Evolutionary conservation across 129 eudicot species (phyloP).

Genomic region (Rutidosis leptorrhynchoides): DNA sequence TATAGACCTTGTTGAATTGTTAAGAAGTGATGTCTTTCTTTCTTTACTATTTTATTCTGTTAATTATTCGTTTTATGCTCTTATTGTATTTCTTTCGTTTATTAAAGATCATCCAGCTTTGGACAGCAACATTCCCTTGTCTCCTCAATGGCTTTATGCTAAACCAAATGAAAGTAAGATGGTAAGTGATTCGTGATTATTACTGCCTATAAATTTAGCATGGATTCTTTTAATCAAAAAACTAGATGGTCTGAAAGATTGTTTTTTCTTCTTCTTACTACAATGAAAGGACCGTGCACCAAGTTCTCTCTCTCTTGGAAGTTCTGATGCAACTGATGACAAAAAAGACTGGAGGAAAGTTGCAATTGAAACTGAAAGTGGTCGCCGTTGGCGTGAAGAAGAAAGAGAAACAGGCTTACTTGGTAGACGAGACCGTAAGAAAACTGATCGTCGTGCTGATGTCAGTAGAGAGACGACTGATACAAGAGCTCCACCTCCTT

Average conservation of each 20-base stretch:
- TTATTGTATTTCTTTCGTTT: constrained; percentile 2
- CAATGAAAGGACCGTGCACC: constrained; percentile 80
- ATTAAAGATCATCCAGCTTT: constrained; percentile 54
- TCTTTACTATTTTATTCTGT: not conserved
- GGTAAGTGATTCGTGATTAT: constrained; percentile 36
- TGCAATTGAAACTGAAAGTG: constrained; percentile 60
- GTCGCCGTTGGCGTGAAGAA: constrained; percentile 98
- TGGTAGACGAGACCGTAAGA: constrained; percentile 81
- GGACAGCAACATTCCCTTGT: constrained; percentile 89
- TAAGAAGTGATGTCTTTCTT: not conserved
- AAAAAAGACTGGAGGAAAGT: constrained; percentile 83
- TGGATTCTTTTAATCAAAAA: not conserved
- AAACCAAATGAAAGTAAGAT: constrained; percentile 73
- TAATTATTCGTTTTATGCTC: not conserved
- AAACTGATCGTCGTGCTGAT: constrained; percentile 76
- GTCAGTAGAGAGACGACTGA: constrained; percentile 57
- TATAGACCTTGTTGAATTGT: not conserved
- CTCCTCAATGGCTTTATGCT: constrained; percentile 98
- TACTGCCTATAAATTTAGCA: not conserved
- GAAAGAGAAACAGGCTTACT: constrained; percentile 98
- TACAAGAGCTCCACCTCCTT: constrained; percentile 44
- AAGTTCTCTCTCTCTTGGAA: constrained; percentile 88
- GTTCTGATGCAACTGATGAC: constrained; percentile 68
- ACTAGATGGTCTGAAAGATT: not conserved
- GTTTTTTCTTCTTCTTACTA: not conserved